These are phyloP conservation scores for Erodium texanum DNA, from an alignment of 441 rosid species.

Conservation along the genomic window DNA sequence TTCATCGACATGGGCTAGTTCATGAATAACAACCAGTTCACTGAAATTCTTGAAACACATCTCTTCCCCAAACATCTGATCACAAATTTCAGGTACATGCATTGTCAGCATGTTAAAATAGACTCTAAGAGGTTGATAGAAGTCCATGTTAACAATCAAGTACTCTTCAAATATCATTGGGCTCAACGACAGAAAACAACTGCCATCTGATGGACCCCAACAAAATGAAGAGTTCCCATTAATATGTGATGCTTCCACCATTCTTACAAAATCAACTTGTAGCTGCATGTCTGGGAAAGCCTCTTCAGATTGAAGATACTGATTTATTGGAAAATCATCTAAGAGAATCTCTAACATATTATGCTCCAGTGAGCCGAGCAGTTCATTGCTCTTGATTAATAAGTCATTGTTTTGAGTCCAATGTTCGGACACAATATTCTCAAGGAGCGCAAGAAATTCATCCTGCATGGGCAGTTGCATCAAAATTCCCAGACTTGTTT, in stretches of 20 bases:
- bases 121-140: constrained; percentile 36
- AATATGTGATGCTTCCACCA: constrained; percentile 32
- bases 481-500: constrained; percentile 35
- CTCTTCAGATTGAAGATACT: constrained; percentile 34
- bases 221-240: constrained; percentile 24
- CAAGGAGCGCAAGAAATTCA: constrained; percentile 43
- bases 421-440: constrained; percentile 28
- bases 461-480: constrained; percentile 34
- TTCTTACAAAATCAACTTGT: constrained; percentile 38
- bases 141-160: constrained; percentile 40
- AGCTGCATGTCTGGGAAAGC: constrained; percentile 23
- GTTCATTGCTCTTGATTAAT: constrained; percentile 33
- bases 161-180: constrained; percentile 48
- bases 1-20: constrained; percentile 67
- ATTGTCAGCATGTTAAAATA: constrained; percentile 33
- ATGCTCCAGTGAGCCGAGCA: constrained; percentile 32
- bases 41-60: constrained; percentile 55
- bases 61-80: constrained; percentile 45
- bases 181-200: constrained; percentile 21
- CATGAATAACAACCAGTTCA: constrained; percentile 64
- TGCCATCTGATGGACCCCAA: constrained; percentile 22
- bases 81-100: constrained; percentile 37
- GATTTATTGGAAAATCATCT: constrained; percentile 35
- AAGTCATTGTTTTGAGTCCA: constrained; percentile 26
- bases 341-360: constrained; percentile 39